A percentile compares a stretch with the other conserved stretches of the same genome.
phyloP scores from a whole-genome alignment of 2,329 filamentous ascomycete species.

The Trichoderma sp. region DNA sequence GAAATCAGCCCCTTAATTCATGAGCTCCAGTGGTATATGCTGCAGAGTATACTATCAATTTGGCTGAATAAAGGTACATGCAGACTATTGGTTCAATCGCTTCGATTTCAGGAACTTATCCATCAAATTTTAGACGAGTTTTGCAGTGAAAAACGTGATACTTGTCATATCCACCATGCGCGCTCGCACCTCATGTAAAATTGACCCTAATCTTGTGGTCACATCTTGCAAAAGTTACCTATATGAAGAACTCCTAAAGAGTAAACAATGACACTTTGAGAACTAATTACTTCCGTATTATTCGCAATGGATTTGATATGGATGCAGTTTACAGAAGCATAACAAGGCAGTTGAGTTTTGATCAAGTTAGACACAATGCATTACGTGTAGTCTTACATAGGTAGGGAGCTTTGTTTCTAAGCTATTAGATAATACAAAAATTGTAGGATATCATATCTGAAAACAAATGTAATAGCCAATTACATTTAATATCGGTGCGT shows the following conservation, averaged over 20 bases:
- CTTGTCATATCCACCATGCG: background rate
- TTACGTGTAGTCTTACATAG: background rate
- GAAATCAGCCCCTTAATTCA: too few species aligned
- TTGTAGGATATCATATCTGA: background rate
- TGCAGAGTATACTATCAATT: background rate
- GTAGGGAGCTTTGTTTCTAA: background rate
- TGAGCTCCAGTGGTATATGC: background rate
- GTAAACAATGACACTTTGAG: background rate
- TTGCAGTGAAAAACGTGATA: fast-evolving
- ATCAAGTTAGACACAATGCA: background rate
- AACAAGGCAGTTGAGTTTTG: background rate
- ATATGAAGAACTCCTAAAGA: background rate
- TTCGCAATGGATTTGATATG: background rate
- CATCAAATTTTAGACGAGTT: background rate
- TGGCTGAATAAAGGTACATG: background rate
- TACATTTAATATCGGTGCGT: background rate
- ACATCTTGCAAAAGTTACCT: background rate
- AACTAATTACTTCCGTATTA: background rate
- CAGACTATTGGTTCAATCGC: background rate
- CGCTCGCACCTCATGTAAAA: background rate
- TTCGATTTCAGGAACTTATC: background rate
- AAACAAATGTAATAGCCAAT: background rate
- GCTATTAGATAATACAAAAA: background rate
- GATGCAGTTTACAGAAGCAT: background rate
- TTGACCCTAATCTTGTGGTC: background rate